Percentiles rank a stretch among this genome's conserved stretches.
phyloP scores from a whole-genome alignment of 2,329 filamentous ascomycete genomes.

The Lasiodiplodia citricola region DNA sequence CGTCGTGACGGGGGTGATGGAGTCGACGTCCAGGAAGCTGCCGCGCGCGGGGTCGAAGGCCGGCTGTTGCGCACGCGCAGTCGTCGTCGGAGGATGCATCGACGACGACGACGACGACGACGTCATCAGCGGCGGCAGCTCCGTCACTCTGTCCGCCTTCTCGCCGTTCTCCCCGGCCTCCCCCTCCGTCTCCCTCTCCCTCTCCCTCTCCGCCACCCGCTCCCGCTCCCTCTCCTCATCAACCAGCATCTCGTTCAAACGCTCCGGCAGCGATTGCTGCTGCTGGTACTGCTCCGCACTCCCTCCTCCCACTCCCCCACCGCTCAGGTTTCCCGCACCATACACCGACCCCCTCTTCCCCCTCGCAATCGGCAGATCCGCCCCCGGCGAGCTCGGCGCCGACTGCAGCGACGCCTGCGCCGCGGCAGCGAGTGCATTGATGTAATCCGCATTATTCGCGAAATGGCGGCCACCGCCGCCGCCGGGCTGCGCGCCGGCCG shows the following conservation, averaged over 20 bases:
- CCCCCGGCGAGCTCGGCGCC: not conserved
- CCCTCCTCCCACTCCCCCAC: not conserved
- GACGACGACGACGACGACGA: too few species aligned
- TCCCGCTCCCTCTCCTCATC: not conserved
- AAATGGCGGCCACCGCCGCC: not conserved
- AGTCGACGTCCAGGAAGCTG: conserved; percentile 14
- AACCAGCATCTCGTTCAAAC: not conserved
- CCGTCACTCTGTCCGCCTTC: not conserved
- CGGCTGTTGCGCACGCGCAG: not conserved
- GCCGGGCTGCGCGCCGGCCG: not conserved
- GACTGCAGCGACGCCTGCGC: conserved; percentile 18
- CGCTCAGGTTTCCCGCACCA: too few species aligned
- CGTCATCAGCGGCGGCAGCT: not conserved
- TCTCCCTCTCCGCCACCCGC: not conserved
- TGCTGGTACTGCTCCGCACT: not conserved
- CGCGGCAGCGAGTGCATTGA: conserved; percentile 21
- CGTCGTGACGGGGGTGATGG: not conserved
- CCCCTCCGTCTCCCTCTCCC: not conserved
- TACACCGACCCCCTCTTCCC: not conserved
- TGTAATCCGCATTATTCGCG: conserved; percentile 1
- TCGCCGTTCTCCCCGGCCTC: not conserved
- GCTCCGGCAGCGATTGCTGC: not conserved
- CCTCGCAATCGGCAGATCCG: conserved; percentile 15
- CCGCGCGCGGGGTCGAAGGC: not conserved
- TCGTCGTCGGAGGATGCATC: too few species aligned